Evolutionary conservation across 176 grass and related monocot species (phyloP).

Genomic region (Pontederia paniculata): DNA sequence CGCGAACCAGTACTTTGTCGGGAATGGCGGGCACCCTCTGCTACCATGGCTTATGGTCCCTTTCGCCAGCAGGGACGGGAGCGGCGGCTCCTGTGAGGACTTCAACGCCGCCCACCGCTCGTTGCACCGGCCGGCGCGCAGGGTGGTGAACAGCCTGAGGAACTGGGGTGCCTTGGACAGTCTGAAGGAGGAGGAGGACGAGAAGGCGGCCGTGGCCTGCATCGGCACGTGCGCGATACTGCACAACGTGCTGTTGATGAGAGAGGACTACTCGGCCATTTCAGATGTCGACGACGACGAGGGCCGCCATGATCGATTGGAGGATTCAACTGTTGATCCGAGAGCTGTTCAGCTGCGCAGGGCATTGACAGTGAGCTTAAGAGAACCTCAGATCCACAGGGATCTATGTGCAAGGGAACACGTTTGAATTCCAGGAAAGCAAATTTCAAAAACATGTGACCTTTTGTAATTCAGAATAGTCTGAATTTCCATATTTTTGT

Average conservation of each 20-base stretch:
- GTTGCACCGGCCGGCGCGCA: constrained; percentile 36
- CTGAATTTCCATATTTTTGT: too few relatives aligned
- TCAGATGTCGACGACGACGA: constrained; percentile 17
- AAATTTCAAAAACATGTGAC: too few relatives aligned
- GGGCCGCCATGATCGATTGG: too few relatives aligned
- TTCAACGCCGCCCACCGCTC: constrained; percentile 45
- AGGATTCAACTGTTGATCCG: too few relatives aligned
- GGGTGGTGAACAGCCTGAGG: constrained; percentile 43
- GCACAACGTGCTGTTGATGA: constrained; percentile 62
- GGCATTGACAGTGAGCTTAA: too few relatives aligned
- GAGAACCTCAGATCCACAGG: too few relatives aligned
- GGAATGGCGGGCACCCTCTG: constrained; percentile 39
- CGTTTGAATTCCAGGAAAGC: too few relatives aligned
- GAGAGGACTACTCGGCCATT: constrained; percentile 62
- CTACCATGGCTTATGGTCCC: constrained; percentile 71
- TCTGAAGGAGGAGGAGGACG: constrained; percentile 45
- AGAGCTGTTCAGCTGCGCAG: too few relatives aligned
- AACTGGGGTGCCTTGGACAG: constrained; percentile 46
- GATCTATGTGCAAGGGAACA: too few relatives aligned
- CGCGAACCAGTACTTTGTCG: constrained; percentile 42
- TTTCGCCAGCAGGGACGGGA: constrained; percentile 2
- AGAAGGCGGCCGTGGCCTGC: constrained; percentile 41
- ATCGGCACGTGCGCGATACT: constrained; percentile 71
- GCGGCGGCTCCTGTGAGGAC: constrained; percentile 12
- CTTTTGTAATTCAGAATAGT: too few relatives aligned